These are phyloP conservation scores for Schrenkiella parvula DNA, from an alignment of 345 rosid species.

Conservation along the genomic window DNA sequence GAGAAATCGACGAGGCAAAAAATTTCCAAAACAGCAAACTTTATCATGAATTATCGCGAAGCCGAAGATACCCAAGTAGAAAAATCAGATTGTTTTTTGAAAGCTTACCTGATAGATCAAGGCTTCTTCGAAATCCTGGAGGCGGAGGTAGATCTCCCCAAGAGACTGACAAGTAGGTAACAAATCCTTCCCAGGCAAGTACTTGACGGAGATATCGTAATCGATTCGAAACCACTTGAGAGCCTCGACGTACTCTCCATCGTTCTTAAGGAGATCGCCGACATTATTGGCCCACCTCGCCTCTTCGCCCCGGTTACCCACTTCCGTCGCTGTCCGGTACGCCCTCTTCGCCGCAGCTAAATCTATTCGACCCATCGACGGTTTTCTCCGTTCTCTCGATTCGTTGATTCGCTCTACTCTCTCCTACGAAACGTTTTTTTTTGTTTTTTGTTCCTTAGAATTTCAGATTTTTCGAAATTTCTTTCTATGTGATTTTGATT, in stretches of 20 bases:
- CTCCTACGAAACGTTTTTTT: background rate
- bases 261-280: conserved; percentile 70
- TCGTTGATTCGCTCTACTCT: background rate
- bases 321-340: conserved; percentile 54
- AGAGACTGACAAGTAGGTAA: conserved; percentile 88
- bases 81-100: background rate
- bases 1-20: background rate
- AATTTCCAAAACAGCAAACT: background rate
- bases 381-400: background rate
- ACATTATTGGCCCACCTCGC: conserved; percentile 93
- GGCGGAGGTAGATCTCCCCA: conserved; percentile 78
- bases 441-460: background rate
- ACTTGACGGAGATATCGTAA: conserved; percentile 60
- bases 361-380: conserved; percentile 46
- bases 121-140: conserved; percentile 61
- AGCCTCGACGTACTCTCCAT: conserved; percentile 89
- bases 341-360: conserved; percentile 60
- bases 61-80: background rate
- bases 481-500: background rate
- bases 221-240: conserved; percentile 80
- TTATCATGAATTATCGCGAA: background rate
- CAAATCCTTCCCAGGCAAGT: conserved; percentile 67
- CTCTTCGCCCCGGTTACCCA: conserved; percentile 80
- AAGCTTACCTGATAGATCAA: conserved; percentile 63
- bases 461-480: background rate